Percentiles rank a stretch among this genome's conserved stretches.
These are phyloP conservation scores for Claviceps sp. DNA, from an alignment of 2,329 filamentous ascomycete genomes.

Conservation along the genomic window DNA sequence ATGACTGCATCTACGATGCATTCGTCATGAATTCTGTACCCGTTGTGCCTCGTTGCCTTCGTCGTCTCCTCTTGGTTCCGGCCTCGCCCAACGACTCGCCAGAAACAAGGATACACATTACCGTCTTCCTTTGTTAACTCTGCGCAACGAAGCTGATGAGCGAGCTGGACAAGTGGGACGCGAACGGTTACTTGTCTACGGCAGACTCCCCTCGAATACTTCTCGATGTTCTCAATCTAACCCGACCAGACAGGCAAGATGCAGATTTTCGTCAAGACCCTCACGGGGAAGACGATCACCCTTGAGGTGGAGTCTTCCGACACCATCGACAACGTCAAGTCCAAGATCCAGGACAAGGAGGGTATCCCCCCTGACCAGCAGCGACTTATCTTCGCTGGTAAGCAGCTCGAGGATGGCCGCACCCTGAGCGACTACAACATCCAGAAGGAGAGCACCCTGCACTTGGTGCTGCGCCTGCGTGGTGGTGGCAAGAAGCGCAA, in stretches of 20 bases:
- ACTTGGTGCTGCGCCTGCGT: conserved; percentile 94
- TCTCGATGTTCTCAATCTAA: conserved; percentile 21
- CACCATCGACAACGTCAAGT: conserved; percentile 99
- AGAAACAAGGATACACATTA: not conserved
- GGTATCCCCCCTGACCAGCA: conserved; percentile 97
- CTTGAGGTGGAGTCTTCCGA: conserved; percentile 99
- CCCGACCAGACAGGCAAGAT: conserved; percentile 46
- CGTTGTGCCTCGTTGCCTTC: conserved; percentile 2
- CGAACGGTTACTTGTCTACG: not conserved
- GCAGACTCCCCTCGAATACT: not conserved
- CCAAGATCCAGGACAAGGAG: conserved; percentile 98
- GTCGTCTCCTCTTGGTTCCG: conserved; percentile 6
- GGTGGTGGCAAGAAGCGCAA: conserved; percentile 99
- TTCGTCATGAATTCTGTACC: conserved; percentile 18
- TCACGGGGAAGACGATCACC: conserved; percentile 99
- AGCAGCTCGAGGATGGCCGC: conserved; percentile 99
- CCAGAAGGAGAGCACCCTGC: conserved; percentile 99
- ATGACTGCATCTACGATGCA: conserved; percentile 17
- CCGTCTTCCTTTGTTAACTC: not conserved
- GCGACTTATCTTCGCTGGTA: conserved; percentile 98
- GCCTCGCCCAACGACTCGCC: conserved; percentile 2
- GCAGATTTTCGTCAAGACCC: conserved; percentile 70
- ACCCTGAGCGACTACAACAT: conserved; percentile 99
- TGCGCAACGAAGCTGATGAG: not conserved
- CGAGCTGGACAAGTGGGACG: not conserved